Conservation (phyloP, 495 filamentous ascomycete genomes). For the Trichoderma virens region DNA sequence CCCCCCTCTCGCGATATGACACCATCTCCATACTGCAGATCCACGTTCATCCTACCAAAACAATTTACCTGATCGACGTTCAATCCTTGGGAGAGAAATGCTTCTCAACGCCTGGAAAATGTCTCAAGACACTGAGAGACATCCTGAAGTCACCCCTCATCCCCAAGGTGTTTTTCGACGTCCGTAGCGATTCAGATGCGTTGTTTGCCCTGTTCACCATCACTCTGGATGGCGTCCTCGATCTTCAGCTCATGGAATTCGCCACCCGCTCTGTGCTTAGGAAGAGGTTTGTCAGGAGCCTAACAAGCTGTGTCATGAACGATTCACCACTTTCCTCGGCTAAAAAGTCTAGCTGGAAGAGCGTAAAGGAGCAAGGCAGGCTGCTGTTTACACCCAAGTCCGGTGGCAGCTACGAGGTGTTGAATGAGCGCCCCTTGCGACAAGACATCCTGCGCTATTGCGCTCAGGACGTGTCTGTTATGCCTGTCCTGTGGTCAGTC, state of each 20-base stretch:
- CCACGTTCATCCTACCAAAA: conserved; percentile 21
- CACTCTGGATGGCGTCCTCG: conserved; percentile 33
- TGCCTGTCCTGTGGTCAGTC: conserved; percentile 28
- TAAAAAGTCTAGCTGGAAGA: conserved; percentile 22
- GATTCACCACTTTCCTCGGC: background rate
- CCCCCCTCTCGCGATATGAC: conserved; percentile 39
- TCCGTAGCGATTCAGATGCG: conserved; percentile 51
- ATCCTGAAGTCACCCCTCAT: conserved; percentile 41
- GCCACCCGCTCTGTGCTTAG: conserved; percentile 26
- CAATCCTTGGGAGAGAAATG: conserved; percentile 33
- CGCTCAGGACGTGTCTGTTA: conserved; percentile 36
- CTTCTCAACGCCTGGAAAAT: conserved; percentile 30
- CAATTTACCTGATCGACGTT: conserved; percentile 45
- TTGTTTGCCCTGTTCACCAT: conserved; percentile 38
- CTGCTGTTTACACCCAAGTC: conserved; percentile 30
- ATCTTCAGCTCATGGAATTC: conserved; percentile 52
- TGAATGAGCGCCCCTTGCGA: conserved; percentile 40
- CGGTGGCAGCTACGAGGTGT: conserved; percentile 43
- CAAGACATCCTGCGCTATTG: conserved; percentile 40
- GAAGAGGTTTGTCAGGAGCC: conserved; percentile 26
- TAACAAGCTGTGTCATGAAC: conserved; percentile 39
- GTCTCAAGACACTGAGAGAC: conserved; percentile 34
- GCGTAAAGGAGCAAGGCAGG: conserved; percentile 33
- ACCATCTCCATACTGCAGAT: conserved; percentile 45
- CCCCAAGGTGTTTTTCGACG: conserved; percentile 48